Base-by-base conservation (phyloP, 2,329 filamentous ascomycete species). In the Talaromyces sp. region DNA sequence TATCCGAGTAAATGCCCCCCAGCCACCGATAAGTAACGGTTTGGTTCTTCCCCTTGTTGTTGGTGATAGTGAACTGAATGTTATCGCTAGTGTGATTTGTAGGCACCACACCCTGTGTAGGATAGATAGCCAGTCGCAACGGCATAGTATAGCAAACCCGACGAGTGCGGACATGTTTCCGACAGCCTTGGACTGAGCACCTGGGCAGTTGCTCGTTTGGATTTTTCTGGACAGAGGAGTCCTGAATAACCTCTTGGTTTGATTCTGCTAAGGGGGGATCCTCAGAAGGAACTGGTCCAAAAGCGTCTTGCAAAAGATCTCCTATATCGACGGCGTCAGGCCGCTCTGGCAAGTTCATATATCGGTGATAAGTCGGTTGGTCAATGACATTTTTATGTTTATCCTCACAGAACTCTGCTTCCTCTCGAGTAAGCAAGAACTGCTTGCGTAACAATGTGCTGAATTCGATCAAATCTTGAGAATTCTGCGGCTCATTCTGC, bases 11-110 rank as follows among this genome's bases (percentile, higher is more conserved):
- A 14, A 77, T 70, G 1, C 75, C 75, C 0, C 76, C 76, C 14
- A 78, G 62, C 75, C 75, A 77, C 36, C 73, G 71, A 61, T 77
- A 78, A 1, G 60, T 61, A 6, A 70, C 74, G 1, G 54, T 57
- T 9, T 66, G 56, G 10, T 61, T 30, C 4, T 61, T n/a, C 0
- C 66, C 67, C 0, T 65, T 28, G 1, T 40, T 12, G 56, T 55
- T 28, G 55, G 74, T 74, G 2, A 62, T 23, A 9, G 44, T 40
- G 47, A 63, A 30, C 23, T 76, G 63, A 0, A 51, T 58, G 23
- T 76, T 58, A 52, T 71, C 62, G 8, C 64, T 61, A 4, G 63
- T 47, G 10, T 72, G 74, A 59, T 74, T 72, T 5, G 67, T 62
- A 1, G 66, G 63, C 1, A 60, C 64, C 18, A 57, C 27, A 30